These are phyloP conservation scores for Scedosporium dehoogii DNA, from an alignment of 2,329 filamentous ascomycete species.

Conservation along the genomic window DNA sequence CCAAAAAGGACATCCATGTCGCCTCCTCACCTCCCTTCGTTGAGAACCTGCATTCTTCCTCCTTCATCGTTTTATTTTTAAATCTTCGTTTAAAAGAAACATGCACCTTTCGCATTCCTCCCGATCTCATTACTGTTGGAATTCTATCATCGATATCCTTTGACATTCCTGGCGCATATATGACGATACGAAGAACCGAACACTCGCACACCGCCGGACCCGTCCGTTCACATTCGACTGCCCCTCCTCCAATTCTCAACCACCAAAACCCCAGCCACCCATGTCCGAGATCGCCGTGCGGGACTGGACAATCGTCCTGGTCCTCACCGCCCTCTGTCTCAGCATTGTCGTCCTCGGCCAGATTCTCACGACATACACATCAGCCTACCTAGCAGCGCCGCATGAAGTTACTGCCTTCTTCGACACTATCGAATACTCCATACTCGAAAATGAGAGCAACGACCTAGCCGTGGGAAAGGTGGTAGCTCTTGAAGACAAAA, in stretches of 20 bases:
- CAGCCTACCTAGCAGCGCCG: conserved; percentile 48
- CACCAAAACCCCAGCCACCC: conserved; percentile 5
- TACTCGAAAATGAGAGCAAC: conserved; percentile 55
- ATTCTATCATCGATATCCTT: neutral
- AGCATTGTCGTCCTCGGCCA: conserved; percentile 45
- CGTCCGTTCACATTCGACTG: conserved; percentile 1
- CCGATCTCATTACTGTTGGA: neutral
- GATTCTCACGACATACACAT: conserved; percentile 38
- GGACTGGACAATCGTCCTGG: conserved; percentile 48
- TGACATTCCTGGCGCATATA: neutral
- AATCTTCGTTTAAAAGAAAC: neutral
- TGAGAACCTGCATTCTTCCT: neutral
- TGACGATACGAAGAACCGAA: conserved; percentile 3
- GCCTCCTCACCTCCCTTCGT: neutral
- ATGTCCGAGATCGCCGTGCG: conserved; percentile 42
- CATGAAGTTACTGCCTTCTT: conserved; percentile 47
- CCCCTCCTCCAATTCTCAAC: neutral
- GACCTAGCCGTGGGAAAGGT: conserved; percentile 49
- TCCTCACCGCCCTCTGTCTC: conserved; percentile 47
- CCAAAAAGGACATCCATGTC: neutral
- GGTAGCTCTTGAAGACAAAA: conserved; percentile 50
- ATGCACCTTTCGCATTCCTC: neutral
- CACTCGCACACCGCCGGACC: conserved; percentile 8
- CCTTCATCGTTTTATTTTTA: neutral
- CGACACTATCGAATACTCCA: conserved; percentile 51